Conservation (phyloP, 225 moss, liverwort and hornwort genomes). For the Pseudisothecium myosuroides region DNA sequence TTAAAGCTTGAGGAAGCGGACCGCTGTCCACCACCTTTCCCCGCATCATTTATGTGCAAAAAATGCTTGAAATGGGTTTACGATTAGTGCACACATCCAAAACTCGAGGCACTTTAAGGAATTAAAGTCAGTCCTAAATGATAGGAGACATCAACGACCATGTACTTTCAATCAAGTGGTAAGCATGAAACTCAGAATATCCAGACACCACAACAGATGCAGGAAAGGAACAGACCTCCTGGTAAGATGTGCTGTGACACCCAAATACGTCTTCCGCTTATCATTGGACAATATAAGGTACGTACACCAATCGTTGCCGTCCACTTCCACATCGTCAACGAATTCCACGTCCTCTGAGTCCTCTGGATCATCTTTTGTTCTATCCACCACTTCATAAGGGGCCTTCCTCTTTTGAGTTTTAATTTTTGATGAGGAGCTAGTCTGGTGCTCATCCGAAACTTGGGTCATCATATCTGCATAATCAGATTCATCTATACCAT, state of each 20-base stretch:
- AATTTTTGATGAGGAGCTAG: not conserved
- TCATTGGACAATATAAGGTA: constrained; percentile 75
- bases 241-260: constrained; percentile 52
- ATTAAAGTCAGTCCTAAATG: not conserved
- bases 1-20: not conserved
- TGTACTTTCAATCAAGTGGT: not conserved
- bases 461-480: constrained; percentile 12
- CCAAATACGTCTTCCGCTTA: constrained; percentile 70
- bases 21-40: not conserved
- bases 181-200: not conserved
- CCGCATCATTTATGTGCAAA: not conserved
- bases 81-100: not conserved
- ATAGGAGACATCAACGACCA: not conserved
- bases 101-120: not conserved
- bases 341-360: not conserved
- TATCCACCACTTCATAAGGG: not conserved
- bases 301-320: constrained; percentile 60
- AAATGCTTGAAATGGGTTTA: not conserved
- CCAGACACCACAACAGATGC: not conserved
- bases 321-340: not conserved
- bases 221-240: constrained; percentile 39
- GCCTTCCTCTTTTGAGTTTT: not conserved
- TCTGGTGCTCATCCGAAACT: not conserved
- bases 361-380: not conserved
- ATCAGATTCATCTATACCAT: constrained; percentile 31